Conservation (phyloP, 2,329 filamentous ascomycete genomes). For the Leptographium flavum region DNA sequence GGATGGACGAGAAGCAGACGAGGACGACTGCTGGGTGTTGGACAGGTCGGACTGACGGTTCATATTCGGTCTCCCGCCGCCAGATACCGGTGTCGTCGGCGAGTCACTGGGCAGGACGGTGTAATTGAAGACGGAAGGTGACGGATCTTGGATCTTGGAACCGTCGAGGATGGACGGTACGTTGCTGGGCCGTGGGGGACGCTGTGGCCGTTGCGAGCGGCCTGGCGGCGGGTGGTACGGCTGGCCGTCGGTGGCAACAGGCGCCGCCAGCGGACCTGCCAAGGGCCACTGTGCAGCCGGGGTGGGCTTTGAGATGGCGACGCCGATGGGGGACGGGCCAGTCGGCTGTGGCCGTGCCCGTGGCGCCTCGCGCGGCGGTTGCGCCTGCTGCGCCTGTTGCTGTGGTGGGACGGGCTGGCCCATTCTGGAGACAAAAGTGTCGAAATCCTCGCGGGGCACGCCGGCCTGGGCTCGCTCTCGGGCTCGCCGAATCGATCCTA, state of each 20-base stretch:
- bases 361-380: constrained; percentile 7
- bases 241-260: constrained; percentile 20
- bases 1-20: constrained; percentile 36
- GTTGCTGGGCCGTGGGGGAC: constrained; percentile 44
- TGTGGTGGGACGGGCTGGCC: constrained; percentile 5
- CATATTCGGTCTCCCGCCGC: constrained; percentile 23
- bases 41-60: constrained; percentile 24
- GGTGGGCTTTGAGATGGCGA: constrained; percentile 38
- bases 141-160: constrained; percentile 40
- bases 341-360: no score
- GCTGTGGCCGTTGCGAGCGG: constrained; percentile 36
- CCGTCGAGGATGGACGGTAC: constrained; percentile 45
- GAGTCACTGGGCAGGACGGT: background rate
- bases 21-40: constrained; percentile 20
- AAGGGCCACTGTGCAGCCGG: constrained; percentile 42
- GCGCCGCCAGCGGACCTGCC: constrained; percentile 20
- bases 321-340: no score
- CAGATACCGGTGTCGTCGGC: background rate
- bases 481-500: constrained; percentile 36
- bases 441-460: constrained; percentile 17
- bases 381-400: background rate
- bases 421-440: constrained; percentile 13
- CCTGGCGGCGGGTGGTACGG: constrained; percentile 37
- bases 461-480: constrained; percentile 37
- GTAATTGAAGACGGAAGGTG: constrained; percentile 32